These are phyloP conservation scores for Meira nashicola DNA, from an alignment of 1,284 basidiomycete species.

Conservation along the genomic window DNA sequence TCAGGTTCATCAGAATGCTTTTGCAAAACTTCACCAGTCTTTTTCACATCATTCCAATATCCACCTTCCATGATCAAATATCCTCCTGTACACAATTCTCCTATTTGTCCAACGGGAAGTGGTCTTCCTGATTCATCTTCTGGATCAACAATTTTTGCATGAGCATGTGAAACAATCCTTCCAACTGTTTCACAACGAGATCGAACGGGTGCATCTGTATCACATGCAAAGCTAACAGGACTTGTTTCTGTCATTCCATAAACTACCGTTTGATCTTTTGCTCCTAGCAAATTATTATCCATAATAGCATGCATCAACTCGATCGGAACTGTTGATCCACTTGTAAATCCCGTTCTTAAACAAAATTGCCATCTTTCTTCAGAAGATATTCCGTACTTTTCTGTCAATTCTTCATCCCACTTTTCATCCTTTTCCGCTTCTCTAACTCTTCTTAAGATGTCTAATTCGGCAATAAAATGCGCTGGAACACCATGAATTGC, in stretches of 20 bases:
- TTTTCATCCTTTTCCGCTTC: slow-evolving; percentile 20
- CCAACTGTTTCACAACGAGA: slow-evolving; percentile 78
- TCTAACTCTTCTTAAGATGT: slow-evolving; percentile 62
- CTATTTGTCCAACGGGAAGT: slow-evolving; percentile 56
- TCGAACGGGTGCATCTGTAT: slow-evolving; percentile 60
- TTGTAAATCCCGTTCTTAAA: slow-evolving; percentile 70
- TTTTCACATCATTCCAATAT: slow-evolving; percentile 71
- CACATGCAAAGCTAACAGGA: slow-evolving; percentile 11
- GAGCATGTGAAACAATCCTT: slow-evolving; percentile 68
- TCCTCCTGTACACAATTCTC: slow-evolving; percentile 70
- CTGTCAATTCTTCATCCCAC: slow-evolving; percentile 12
- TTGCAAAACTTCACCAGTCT: slow-evolving; percentile 65
- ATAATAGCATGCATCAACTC: slow-evolving; percentile 62
- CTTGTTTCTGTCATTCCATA: slow-evolving; percentile 21
- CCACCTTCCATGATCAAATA: slow-evolving; percentile 71
- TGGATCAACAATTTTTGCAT: slow-evolving; percentile 66
- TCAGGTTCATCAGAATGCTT: slow-evolving; percentile 53
- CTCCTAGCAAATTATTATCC: slow-evolving; percentile 54
- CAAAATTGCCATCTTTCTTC: slow-evolving; percentile 29
- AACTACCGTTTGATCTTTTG: slow-evolving; percentile 66
- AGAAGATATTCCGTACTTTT: slow-evolving; percentile 16
- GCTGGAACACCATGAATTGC: slow-evolving; percentile 78
- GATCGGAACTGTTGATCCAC: slow-evolving; percentile 71
- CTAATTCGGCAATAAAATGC: slow-evolving; percentile 63
- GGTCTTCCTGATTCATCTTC: slow-evolving; percentile 55